Base-by-base conservation (phyloP, 768 basidiomycete species). In the Auriscalpium orientale region DNA sequence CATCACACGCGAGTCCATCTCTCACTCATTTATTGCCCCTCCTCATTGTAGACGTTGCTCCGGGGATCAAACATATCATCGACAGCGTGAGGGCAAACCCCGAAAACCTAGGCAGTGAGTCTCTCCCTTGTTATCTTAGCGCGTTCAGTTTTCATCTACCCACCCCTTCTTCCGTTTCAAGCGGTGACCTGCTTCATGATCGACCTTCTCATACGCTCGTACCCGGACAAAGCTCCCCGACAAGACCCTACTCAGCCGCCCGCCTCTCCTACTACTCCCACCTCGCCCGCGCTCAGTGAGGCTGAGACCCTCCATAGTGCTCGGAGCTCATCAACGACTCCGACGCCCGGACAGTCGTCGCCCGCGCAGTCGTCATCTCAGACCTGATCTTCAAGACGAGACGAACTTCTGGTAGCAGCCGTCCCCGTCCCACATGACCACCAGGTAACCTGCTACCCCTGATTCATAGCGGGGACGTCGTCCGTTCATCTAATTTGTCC, bases 401-500 rank as follows among this genome's bases (percentile, higher is more conserved):
- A 64, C 7, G 46, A 53, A 22, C 46, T 55, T 46, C 33, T 70
- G 51, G 43, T 69, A 67, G 50, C 58, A 70, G 58, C 63, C 47
- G 71, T 68, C 58, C 59, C 54, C 55, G n/a, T 55, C 45, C 65
- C 66, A 52, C 15, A 28, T 28, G 5, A 28, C 7, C 54, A 35
- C 61, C 55, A 37, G 58, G 57, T 2, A 36, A 46, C 60, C 37
- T 50, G 34, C 61, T 57, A 58, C 55, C 33, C 48, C 49, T 59
- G 16, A 50, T 73, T 63, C 69, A 70, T 35, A 49, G 56, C 59
- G 78, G 78, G 68, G 72, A 73, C n/a, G 52, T 66, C 48, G 65
- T 62, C 22, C 73, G 73, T 37, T 72, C 74, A 65, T 72, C 68
- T 58, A 62, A 63, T 47, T 74, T 73, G 59, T 64, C 68, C 52